Evolutionary conservation across 2,329 filamentous ascomycete genomes (phyloP), one percentile per base, ranked within the genome.

Genomic region (Pseudogymnoascus sp.): DNA sequence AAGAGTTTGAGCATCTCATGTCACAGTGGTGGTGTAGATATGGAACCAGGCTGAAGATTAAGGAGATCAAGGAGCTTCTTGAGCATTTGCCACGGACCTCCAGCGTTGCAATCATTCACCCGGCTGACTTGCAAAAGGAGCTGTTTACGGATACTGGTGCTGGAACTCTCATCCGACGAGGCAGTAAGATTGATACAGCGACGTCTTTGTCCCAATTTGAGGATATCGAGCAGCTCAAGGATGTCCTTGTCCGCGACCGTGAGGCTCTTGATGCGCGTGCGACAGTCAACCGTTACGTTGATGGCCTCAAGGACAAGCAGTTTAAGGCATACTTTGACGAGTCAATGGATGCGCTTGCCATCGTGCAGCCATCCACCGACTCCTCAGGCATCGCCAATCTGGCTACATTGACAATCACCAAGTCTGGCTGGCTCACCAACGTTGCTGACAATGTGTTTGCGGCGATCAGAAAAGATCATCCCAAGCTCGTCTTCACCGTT

Each of bases 291-390:
- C 86, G 89, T 68, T 97, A 95, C 74, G 78, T 97, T 14, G 85
- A 93, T 62, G 88, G 87, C 68, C 81, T 99, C 62, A 83, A 86
- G 73, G 83, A 84, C 67, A 86, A 87, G 67, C 82, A 89, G 7
- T 97, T 99, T 80, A 92, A 90, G 76, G 91, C 92, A 21, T 97
- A 96, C 80, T 96, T 90, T 69, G 93, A 99, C 70, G 92, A 96
- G 71, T 85, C 87, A 35, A 92, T 97, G 88, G 92, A 96, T 72
- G 93, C 92, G 65, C 80, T 99, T 50, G 92, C 90, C 25, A 88
- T 99, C 69, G 91, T 97, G 31, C 82, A 96, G 61, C 91, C 92
- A 42, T 85, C 90, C 1, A 79, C 80, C 63, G 78, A 86, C 53
- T 83, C 85, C 40, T 81, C 86, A 38, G 78, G 85, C 12, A 82